Evolutionary conservation across 441 rosid genomes (phyloP).

Genomic region (Corymbia calophylla): DNA sequence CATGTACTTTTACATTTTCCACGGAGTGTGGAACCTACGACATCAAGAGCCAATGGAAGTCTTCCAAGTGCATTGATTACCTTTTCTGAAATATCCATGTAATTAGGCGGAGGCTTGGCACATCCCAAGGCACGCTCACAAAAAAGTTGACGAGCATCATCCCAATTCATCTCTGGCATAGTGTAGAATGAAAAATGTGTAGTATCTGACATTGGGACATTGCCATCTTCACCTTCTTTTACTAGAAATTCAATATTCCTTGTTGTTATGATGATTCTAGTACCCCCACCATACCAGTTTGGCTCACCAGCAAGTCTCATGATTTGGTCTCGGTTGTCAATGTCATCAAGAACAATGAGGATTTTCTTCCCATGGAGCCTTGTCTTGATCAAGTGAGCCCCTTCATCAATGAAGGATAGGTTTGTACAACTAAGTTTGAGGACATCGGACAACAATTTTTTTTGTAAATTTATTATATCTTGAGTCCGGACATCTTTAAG

Average conservation of each 20-base stretch:
- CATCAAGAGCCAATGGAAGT: background rate
- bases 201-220: background rate
- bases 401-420: background rate
- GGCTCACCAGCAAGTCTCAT: background rate
- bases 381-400: background rate
- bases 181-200: background rate
- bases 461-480: background rate
- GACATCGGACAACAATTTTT: background rate
- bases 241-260: background rate
- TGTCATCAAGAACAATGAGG: background rate
- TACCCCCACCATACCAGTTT: background rate
- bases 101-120: background rate
- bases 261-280: background rate
- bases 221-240: background rate
- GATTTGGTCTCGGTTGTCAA: background rate
- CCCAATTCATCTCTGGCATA: background rate
- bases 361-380: background rate
- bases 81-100: background rate
- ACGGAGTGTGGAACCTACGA: background rate
- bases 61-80: background rate
- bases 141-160: too few species aligned
- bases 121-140: background rate
- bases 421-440: background rate
- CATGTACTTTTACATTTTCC: too few species aligned
- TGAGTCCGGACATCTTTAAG: background rate